phyloP scores from a whole-genome alignment of 176 grass and related monocot genomes.

The Phragmites australis region DNA sequence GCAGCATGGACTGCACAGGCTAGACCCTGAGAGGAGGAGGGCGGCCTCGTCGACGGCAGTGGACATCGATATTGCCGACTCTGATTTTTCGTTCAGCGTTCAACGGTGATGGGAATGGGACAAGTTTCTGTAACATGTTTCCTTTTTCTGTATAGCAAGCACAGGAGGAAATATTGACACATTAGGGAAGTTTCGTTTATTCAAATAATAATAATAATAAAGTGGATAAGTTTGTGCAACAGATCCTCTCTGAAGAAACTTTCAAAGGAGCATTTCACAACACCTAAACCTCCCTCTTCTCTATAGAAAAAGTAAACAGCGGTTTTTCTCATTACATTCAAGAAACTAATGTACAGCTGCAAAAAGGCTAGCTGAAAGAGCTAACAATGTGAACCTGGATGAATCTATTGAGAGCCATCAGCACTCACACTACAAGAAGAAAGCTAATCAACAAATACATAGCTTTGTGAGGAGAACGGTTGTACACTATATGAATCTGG shows the following conservation, averaged over 20 bases:
- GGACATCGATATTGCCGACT: background rate
- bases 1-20: background rate
- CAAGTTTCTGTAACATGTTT: background rate
- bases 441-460: background rate
- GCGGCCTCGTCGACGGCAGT: background rate
- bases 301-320: background rate
- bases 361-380: background rate
- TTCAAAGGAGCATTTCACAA: background rate
- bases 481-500: background rate
- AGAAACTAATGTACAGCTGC: background rate
- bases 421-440: constrained; percentile 8
- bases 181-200: constrained; percentile 13
- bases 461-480: background rate
- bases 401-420: constrained; percentile 15
- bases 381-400: background rate
- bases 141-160: constrained; percentile 30
- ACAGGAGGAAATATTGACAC: constrained; percentile 10
- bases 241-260: constrained; percentile 5
- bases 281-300: background rate
- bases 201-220: constrained; percentile 8
- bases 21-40: constrained; percentile 18
- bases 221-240: background rate
- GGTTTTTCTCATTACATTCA: background rate
- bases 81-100: constrained; percentile 56
- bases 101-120: constrained; percentile 32